These are phyloP conservation scores for Fallopia convolvulus DNA, from an alignment of 148 eudicot species.

Conservation along the genomic window DNA sequence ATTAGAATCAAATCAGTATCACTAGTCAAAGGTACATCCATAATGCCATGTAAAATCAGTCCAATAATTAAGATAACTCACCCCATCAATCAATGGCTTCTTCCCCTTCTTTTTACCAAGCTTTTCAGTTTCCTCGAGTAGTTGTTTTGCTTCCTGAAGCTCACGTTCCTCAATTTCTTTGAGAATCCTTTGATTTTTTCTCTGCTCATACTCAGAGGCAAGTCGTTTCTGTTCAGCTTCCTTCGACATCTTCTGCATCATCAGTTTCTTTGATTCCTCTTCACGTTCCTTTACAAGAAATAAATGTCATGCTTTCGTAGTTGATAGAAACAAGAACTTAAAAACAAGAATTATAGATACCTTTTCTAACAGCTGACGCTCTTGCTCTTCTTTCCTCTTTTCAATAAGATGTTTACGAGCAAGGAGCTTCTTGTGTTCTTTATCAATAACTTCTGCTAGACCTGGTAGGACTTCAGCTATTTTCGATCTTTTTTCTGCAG, in stretches of 20 bases:
- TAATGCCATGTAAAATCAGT: background rate
- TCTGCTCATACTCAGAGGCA: slow-evolving; percentile 62
- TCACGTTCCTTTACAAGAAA: slow-evolving; percentile 58
- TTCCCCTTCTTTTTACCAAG: slow-evolving; percentile 54
- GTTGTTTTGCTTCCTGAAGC: slow-evolving; percentile 55
- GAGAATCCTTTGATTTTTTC: slow-evolving; percentile 57
- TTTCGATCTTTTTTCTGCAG: slow-evolving; percentile 27
- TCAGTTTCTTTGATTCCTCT: slow-evolving; percentile 71
- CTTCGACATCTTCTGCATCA: slow-evolving; percentile 58
- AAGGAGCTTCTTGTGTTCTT: slow-evolving; percentile 83
- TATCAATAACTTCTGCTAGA: slow-evolving; percentile 73
- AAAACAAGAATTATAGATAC: background rate
- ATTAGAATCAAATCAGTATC: background rate
- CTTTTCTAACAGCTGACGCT: slow-evolving; percentile 49
- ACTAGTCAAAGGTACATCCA: background rate
- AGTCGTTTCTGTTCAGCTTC: slow-evolving; percentile 86
- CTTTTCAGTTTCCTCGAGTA: slow-evolving; percentile 57
- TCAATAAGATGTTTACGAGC: slow-evolving; percentile 89
- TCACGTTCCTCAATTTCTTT: slow-evolving; percentile 83
- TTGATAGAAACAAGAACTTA: too few relatives aligned
- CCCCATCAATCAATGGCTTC: slow-evolving; percentile 66
- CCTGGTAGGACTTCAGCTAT: slow-evolving; percentile 61
- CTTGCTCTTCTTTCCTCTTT: slow-evolving; percentile 93
- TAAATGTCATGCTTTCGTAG: too few relatives aligned
- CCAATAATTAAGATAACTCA: slow-evolving; percentile 20